phyloP scores from a whole-genome alignment of 2,329 filamentous ascomycete genomes.

The Plenodomus tracheiphilus region DNA sequence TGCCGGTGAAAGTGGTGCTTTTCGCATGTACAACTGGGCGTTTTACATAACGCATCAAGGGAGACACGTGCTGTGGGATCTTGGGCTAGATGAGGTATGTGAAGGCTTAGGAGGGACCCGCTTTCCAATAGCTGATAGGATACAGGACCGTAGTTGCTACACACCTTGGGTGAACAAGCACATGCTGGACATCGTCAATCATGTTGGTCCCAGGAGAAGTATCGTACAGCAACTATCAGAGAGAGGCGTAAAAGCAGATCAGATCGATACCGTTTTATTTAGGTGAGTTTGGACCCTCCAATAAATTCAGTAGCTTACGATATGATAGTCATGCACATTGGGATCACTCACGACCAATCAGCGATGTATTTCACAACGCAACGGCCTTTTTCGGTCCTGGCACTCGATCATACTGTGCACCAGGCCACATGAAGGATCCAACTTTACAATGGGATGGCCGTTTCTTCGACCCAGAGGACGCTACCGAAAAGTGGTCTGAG shows the following conservation, averaged over 20 bases:
- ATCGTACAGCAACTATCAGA: conserved; percentile 32
- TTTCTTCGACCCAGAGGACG: conserved; percentile 35
- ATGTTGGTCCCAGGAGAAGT: conserved; percentile 31
- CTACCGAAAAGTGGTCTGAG: conserved; percentile 35
- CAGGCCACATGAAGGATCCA: conserved; percentile 33
- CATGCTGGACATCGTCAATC: conserved; percentile 32
- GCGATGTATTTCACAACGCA: conserved; percentile 32
- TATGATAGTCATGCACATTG: conserved; percentile 37
- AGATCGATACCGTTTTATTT: conserved; percentile 35
- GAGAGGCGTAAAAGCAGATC: conserved; percentile 19
- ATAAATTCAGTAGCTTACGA: neutral
- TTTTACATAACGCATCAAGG: conserved; percentile 33
- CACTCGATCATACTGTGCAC: conserved; percentile 30
- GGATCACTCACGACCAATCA: conserved; percentile 38
- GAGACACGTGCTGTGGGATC: conserved; percentile 37
- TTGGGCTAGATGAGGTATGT: conserved; percentile 36
- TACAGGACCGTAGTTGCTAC: conserved; percentile 34
- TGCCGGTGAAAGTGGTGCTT: conserved; percentile 28
- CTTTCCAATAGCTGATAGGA: neutral
- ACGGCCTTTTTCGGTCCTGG: conserved; percentile 37
- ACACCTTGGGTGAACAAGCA: conserved; percentile 39
- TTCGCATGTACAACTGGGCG: conserved; percentile 43
- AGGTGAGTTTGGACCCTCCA: conserved; percentile 18
- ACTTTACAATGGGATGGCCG: conserved; percentile 38
- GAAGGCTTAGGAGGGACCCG: neutral